Evolutionary conservation across 768 basidiomycete species (phyloP), one percentile per base, ranked within the genome.

Genomic region (Macrolepiota albuminosa): DNA sequence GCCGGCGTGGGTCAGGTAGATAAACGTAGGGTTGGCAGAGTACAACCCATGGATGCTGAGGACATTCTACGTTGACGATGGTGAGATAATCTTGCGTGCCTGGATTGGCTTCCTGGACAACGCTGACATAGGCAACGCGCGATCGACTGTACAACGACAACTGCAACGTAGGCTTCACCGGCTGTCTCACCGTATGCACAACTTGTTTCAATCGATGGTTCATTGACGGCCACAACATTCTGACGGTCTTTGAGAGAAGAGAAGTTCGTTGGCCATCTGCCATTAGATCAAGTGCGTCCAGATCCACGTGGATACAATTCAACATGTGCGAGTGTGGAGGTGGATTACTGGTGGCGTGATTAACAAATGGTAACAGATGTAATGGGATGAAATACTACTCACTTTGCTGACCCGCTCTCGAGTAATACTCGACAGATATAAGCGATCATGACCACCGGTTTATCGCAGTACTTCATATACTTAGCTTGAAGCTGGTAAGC

Each of bases 401-500:
- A 64, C 64, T 63, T 61, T 33, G 42, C 39, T 33, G 53, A 47
- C 13, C 48, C 67, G n/a, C 66, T 71, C 34, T 21, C 7, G 14
- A 0, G 14, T 11, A 10, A 13, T 16, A 26, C 8, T 29, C 31
- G 42, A 42, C 18, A 33, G 2, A 45, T 7, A 66, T 79, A 87
- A 0, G 82, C 79, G 26, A 89, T 80, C 70, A 83, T 78, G 43
- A 89, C 81, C 7, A 84, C 85, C 21, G 66, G 73, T 65, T 63
- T 67, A 52, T 60, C 79, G 63, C 67, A 70, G 67, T 77, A 71
- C 24, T 72, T 74, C 77, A 84, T 79, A 63, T 86, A 88, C 65
- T 82, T 84, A 29, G 85, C 88, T 62, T 82, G 78, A 3, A 90
- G 61, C 52, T 80, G 73, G 64, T 81, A 86, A 0, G 83, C 85